A percentile compares a stretch with the other conserved stretches of the same genome.
Conservation (phyloP, 805 yeast genomes). For the Wickerhamomyces sydowiorum region DNA sequence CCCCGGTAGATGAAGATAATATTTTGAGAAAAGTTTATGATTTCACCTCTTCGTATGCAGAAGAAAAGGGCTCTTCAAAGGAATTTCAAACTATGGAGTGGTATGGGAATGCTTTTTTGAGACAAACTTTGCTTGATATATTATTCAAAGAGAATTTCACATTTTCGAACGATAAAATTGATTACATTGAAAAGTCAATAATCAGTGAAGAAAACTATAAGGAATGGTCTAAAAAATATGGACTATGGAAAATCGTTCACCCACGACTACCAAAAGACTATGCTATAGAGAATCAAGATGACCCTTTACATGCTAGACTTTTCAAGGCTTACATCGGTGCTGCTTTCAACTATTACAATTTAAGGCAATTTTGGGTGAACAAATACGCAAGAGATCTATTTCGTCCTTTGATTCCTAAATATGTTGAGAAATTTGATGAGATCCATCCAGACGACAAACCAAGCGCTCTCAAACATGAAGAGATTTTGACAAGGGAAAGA, state of each 20-base stretch:
- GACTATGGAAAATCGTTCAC: not conserved
- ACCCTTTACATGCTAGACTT: not conserved
- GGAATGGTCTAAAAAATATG: not conserved
- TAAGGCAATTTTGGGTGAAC: no score
- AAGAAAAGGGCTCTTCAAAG: not conserved
- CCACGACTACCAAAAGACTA: no score
- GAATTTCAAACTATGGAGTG: not conserved
- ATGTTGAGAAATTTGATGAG: not conserved
- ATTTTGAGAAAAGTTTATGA: not conserved
- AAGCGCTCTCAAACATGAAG: not conserved
- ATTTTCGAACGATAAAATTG: not conserved
- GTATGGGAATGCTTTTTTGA: not conserved
- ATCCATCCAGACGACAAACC: not conserved
- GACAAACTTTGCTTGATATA: not conserved
- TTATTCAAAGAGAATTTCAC: not conserved
- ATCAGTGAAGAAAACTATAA: not conserved
- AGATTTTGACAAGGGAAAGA: not conserved
- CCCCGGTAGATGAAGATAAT: not conserved
- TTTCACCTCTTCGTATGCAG: not conserved
- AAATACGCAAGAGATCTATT: not conserved
- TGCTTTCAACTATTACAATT: no score
- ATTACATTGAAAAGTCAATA: not conserved
- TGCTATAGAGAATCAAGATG: no score
- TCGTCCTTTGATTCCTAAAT: not conserved
- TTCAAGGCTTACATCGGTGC: not conserved